These are phyloP conservation scores for Aureobasidium sp. DNA, from an alignment of 2,329 filamentous ascomycete genomes.

Conservation along the genomic window DNA sequence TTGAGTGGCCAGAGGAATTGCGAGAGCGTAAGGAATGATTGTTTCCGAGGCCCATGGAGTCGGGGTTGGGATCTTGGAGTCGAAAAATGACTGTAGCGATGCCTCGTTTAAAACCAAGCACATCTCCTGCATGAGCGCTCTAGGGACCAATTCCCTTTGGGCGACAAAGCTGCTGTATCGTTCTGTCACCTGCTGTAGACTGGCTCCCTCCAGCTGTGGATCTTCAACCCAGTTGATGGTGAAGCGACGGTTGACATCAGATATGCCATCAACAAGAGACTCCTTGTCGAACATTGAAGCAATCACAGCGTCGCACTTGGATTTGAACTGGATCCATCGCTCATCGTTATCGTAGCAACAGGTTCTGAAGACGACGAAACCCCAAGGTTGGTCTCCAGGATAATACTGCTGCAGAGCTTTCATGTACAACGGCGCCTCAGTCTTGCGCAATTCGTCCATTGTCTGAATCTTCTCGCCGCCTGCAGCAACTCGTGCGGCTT, in stretches of 20 bases:
- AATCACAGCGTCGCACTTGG: conserved; percentile 1
- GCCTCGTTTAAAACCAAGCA: background rate
- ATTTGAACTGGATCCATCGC: background rate
- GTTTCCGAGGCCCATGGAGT: conserved; percentile 2
- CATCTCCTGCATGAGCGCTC: background rate
- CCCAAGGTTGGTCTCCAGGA: background rate
- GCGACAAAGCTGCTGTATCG: background rate
- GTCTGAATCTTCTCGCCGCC: background rate
- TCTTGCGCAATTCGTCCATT: background rate
- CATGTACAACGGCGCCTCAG: background rate
- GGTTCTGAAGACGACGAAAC: background rate
- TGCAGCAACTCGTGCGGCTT: background rate
- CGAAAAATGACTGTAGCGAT: background rate
- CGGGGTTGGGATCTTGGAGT: background rate
- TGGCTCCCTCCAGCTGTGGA: background rate
- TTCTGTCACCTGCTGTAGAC: background rate
- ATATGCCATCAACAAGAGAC: background rate
- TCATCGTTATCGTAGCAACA: background rate
- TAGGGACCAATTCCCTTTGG: background rate
- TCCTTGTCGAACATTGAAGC: background rate
- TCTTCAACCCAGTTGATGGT: background rate
- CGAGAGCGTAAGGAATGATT: background rate
- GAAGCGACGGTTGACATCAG: background rate
- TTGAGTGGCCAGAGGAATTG: background rate
- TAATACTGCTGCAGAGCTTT: background rate